phyloP scores from a whole-genome alignment of 2,329 filamentous ascomycete genomes.

The Stagonosporopsis vannaccii region DNA sequence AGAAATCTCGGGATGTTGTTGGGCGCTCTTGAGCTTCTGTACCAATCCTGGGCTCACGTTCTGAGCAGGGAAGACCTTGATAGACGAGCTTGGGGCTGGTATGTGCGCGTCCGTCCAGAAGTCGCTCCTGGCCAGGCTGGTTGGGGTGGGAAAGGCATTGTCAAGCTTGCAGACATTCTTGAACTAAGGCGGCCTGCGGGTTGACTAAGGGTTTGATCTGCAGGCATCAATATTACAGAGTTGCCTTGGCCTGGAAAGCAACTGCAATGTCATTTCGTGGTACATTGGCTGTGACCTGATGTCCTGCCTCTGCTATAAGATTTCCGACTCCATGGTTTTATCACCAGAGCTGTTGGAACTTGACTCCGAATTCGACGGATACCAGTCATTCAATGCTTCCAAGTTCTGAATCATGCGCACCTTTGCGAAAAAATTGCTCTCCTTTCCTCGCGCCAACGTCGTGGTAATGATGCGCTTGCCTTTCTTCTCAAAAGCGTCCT shows the following conservation, averaged over 20 bases:
- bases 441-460: neutral
- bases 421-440: neutral
- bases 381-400: neutral
- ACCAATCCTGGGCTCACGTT: conserved; percentile 74
- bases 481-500: neutral
- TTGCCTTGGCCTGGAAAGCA: neutral
- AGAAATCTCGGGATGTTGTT: conserved; percentile 74
- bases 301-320: neutral
- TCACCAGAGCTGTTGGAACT: neutral
- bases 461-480: neutral
- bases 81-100: conserved; percentile 81
- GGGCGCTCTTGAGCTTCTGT: conserved; percentile 74
- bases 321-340: neutral
- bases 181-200: conserved; percentile 31
- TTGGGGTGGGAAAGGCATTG: conserved; percentile 81
- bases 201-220: neutral
- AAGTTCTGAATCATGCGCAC: conserved; percentile 1
- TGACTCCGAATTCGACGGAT: neutral
- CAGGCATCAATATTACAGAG: neutral
- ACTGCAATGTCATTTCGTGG: neutral
- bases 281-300: neutral
- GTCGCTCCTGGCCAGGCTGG: conserved; percentile 77
- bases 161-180: conserved; percentile 70
- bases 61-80: conserved; percentile 73
- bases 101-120: conserved; percentile 76